Evolutionary conservation across 768 basidiomycete genomes (phyloP).

Genomic region (Leccinum fibrillosum): DNA sequence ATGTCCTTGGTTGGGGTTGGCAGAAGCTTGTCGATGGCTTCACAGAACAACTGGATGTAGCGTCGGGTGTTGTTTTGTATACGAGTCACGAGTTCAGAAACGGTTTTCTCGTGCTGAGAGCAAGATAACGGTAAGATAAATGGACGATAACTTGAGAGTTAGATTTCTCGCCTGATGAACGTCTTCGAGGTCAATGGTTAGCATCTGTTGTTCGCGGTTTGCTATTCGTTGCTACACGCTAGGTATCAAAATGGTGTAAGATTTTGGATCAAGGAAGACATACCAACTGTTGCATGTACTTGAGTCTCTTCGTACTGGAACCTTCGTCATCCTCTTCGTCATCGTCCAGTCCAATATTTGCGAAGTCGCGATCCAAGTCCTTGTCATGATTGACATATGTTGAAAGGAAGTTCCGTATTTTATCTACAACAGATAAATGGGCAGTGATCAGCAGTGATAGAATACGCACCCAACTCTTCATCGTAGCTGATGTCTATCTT

Average conservation of each 20-base stretch:
- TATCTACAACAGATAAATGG: slow-evolving; percentile 40
- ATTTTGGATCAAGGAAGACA: slow-evolving; percentile 28
- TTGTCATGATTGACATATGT: slow-evolving; percentile 63
- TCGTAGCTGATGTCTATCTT: slow-evolving; percentile 64
- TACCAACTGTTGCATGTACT: slow-evolving; percentile 86
- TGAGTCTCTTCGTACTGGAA: slow-evolving; percentile 44
- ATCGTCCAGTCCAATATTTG: slow-evolving; percentile 66
- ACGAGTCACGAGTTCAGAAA: slow-evolving; percentile 71
- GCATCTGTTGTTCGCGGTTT: slow-evolving; percentile 88
- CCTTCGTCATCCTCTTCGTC: slow-evolving; percentile 34
- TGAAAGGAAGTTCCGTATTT: slow-evolving; percentile 68
- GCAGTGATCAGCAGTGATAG: not conserved
- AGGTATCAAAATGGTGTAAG: slow-evolving; percentile 19
- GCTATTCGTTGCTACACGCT: slow-evolving; percentile 72
- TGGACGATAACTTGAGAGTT: slow-evolving; percentile 3
- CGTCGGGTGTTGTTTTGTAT: slow-evolving; percentile 86
- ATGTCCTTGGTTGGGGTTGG: slow-evolving; percentile 88
- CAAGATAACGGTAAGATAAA: slow-evolving; percentile 7
- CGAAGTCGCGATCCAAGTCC: slow-evolving; percentile 65
- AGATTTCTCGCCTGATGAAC: slow-evolving; percentile 56
- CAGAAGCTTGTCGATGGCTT: slow-evolving; percentile 88
- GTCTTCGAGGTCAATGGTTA: slow-evolving; percentile 88
- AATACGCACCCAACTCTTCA: slow-evolving; percentile 59
- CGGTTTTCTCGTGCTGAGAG: slow-evolving; percentile 62
- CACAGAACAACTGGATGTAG: slow-evolving; percentile 85